Evolutionary conservation across 2,329 filamentous ascomycete genomes (phyloP), one percentile per base, ranked within the genome.

Genomic region (Elsinoe perseae): DNA sequence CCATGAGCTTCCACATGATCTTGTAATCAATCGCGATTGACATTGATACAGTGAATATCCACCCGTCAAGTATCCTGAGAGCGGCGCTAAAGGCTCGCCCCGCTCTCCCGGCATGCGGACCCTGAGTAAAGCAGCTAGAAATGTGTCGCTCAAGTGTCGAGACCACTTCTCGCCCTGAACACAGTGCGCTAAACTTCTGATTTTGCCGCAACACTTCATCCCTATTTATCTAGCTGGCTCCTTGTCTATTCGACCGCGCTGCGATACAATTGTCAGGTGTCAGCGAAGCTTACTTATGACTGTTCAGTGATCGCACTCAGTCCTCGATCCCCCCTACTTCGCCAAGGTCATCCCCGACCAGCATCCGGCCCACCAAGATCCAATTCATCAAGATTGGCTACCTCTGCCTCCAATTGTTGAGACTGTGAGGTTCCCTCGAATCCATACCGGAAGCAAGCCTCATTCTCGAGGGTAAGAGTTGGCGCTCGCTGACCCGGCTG

Each of bases 281-380:
- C 21, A 14, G 32, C 20, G 10, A 18, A 32, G 18, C 10, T 50
- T 14, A 18, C 18, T 32, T n/a, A 50, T 20, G 27, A 50, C 18
- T 36, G 10, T 27, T 50, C 46, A n/a, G 23, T 50, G 5, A 32
- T 32, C 57, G 53, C 48, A 48, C 23, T 54, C 57, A 52, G 46
- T 54, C 56, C 27, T 46, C 27, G 34, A 46, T 50, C 53, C 50
- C 44, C 46, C n/a, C 40, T 16, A 46, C 43, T 43, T 28, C 56
- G 58, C 50, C 32, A 21, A 57, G 16, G 23, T 10, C n/a, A 34
- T 44, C 14, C 14, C 48, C 54, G 40, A 21, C 46, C 32, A 30
- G 50, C 28, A 40, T 44, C 38, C 44, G 30, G n/a, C n/a, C 32
- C 21, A 23, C 23, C 40, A 44, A 18, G 20, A 44, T 18, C 40